These are phyloP conservation scores for Olyra latifolia DNA, from an alignment of 176 grass and related monocot species.

Conservation along the genomic window DNA sequence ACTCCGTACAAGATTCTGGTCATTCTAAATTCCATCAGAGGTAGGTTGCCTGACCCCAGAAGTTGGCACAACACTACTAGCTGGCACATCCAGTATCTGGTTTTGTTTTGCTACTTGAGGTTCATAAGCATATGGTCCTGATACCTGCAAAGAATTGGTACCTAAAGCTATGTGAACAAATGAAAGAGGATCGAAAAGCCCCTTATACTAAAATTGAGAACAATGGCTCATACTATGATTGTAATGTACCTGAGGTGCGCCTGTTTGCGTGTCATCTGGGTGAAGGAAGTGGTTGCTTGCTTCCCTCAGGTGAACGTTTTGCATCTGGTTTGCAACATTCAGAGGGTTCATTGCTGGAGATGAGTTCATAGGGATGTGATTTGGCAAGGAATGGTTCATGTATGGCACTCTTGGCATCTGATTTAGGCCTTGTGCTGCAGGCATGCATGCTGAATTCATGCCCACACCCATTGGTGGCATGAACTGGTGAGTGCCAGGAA, in stretches of 20 bases:
- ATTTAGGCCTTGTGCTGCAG: slow-evolving; percentile 56
- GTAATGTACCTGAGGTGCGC: slow-evolving; percentile 44
- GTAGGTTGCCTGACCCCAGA: slow-evolving; percentile 32
- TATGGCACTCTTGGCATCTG: slow-evolving; percentile 62
- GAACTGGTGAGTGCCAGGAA: slow-evolving; percentile 66
- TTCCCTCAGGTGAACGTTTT: slow-evolving; percentile 50
- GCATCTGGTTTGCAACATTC: slow-evolving; percentile 51
- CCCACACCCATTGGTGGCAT: slow-evolving; percentile 65
- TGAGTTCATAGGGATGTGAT: slow-evolving; percentile 56
- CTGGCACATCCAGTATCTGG: slow-evolving; percentile 15
- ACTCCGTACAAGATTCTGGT: slow-evolving; percentile 26
- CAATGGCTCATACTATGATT: slow-evolving; percentile 11
- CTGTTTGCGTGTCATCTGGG: slow-evolving; percentile 35
- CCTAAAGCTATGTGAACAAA: slow-evolving; percentile 12
- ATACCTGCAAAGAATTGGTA: slow-evolving; percentile 42
- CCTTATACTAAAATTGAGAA: neutral
- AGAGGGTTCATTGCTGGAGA: slow-evolving; percentile 49
- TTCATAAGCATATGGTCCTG: slow-evolving; percentile 52
- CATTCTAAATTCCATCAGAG: slow-evolving; percentile 43
- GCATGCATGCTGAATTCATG: slow-evolving; percentile 49
- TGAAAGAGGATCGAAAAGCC: neutral
- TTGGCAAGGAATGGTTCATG: slow-evolving; percentile 48
- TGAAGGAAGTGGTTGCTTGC: slow-evolving; percentile 42
- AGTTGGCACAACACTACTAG: slow-evolving; percentile 41
- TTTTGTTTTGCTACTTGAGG: slow-evolving; percentile 40